Conservation (phyloP, 345 rosid species). For the Brassica juncea region DNA sequence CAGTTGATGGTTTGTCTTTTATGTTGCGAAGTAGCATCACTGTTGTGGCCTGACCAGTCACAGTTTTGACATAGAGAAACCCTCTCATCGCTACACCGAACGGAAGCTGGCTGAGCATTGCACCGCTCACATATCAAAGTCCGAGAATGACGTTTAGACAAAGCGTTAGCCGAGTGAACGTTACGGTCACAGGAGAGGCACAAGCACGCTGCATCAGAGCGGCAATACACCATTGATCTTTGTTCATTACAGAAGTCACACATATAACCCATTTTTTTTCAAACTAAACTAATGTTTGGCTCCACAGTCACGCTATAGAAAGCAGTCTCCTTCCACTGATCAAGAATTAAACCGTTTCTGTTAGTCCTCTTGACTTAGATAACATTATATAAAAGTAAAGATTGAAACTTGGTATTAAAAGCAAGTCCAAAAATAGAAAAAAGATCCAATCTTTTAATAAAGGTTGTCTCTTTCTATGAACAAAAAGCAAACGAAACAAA, state of each 20-base stretch:
- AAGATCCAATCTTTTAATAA: slow-evolving; percentile 4
- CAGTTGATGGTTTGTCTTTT: slow-evolving; percentile 71
- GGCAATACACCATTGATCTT: slow-evolving; percentile 86
- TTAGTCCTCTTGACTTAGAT: slow-evolving; percentile 17
- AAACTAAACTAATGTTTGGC: slow-evolving; percentile 28
- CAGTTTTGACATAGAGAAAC: slow-evolving; percentile 87
- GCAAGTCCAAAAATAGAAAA: slow-evolving; percentile 1
- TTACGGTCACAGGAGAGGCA: slow-evolving; percentile 90
- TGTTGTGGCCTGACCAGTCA: slow-evolving; percentile 75
- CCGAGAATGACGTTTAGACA: slow-evolving; percentile 85
- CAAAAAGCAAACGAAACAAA: neutral
- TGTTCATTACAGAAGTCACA: slow-evolving; percentile 92
- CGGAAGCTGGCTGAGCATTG: slow-evolving; percentile 69
- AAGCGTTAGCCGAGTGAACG: slow-evolving; percentile 94
- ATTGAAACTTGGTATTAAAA: slow-evolving; percentile 18
- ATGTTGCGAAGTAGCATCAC: slow-evolving; percentile 54
- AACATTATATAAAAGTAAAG: neutral
- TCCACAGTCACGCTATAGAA: slow-evolving; percentile 14
- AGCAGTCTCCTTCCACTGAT: slow-evolving; percentile 29
- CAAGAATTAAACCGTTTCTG: neutral
- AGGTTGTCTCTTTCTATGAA: neutral
- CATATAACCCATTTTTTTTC: slow-evolving; percentile 66
- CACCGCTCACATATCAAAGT: slow-evolving; percentile 84
- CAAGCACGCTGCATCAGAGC: slow-evolving; percentile 85
- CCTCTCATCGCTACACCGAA: slow-evolving; percentile 71